Conservation (phyloP, 805 yeast species). For the Nakazawaea holstii region DNA sequence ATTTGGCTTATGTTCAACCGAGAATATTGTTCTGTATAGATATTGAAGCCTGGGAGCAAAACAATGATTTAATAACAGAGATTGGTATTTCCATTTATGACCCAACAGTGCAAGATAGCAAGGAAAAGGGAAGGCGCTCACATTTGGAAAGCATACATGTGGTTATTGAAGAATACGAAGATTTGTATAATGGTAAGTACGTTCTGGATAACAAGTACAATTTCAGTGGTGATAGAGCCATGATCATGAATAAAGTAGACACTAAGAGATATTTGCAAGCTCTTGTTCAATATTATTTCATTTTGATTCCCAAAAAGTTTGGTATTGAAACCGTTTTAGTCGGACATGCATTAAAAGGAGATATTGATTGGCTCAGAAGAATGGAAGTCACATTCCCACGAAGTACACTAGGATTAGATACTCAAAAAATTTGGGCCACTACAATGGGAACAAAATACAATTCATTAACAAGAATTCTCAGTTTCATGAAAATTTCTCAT, state of each 20-base stretch:
- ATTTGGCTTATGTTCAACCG: too few relatives aligned
- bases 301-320: constrained; percentile 17
- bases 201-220: constrained; percentile 51
- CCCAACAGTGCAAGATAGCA: constrained; percentile 40
- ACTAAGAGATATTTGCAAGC: constrained; percentile 34
- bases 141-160: constrained; percentile 23
- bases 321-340: constrained; percentile 36
- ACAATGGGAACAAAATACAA: constrained; percentile 37
- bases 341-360: constrained; percentile 61
- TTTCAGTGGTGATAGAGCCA: constrained; percentile 45
- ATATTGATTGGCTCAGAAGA: constrained; percentile 42
- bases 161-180: constrained; percentile 36
- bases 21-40: constrained; percentile 43
- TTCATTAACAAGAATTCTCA: constrained; percentile 41
- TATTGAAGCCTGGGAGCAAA: constrained; percentile 50
- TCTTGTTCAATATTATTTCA: constrained; percentile 38
- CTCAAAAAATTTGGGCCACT: constrained; percentile 36
- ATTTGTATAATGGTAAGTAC: constrained; percentile 41
- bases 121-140: neutral
- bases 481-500: constrained; percentile 47
- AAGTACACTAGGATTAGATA: constrained; percentile 34
- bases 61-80: constrained; percentile 41
- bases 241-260: constrained; percentile 31
- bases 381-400: constrained; percentile 44
- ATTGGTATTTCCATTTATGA: constrained; percentile 55